Base-by-base conservation (phyloP, 2,329 filamentous ascomycete genomes). In the Paracorniculantispora psalliotae region DNA sequence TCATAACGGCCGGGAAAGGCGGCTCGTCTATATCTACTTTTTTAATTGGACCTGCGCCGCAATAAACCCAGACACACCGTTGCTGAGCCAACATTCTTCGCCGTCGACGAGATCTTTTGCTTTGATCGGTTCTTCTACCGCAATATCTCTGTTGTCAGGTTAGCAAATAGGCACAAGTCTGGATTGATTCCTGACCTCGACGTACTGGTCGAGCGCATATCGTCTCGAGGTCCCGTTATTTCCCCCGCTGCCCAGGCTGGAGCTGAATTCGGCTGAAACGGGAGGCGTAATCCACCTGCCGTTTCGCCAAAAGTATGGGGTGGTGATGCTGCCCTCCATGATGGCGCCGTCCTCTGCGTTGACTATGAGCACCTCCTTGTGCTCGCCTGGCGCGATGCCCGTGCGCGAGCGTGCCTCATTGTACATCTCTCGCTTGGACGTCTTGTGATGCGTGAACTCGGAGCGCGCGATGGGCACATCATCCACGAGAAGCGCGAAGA, bases 71-170 rank as follows among this genome's bases (percentile, higher is more conserved):
- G 89, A 82, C 1, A 93, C 88, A 0, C 90, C 92, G 71, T 93
- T 97, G 71, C 92, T 96, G 56, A 97, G 75, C 89, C 91, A 96
- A 62, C 92, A 89, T 56, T 87, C 80, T 71, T 97, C 92, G 1
- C 87, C 90, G 63, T 90, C 79, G 3, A 78, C 69, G 13, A 96
- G 71, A 7, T 85, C 85, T 13, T 79, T 74, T 2, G 77, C 77
- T n/a, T 71, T 71, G 17, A 96, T 77, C 3, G 76, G 72, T 62
- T 85, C 81, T 68, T 96, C 89, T 30, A 80, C 77, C 56, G 83
- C 92, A 47, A 94, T 74, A 0, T 74, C 75, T 60, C 80, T 83
- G 51, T 33, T 19, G 9, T n/a, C 8, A 17, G n/a, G 17, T 52
- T 43, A 28, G 35, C 17, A 46, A 30, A 26, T n/a, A 54, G 33